Evolutionary conservation across 2,329 filamentous ascomycete genomes (phyloP).

Genomic region (Colletotrichum scovillei): DNA sequence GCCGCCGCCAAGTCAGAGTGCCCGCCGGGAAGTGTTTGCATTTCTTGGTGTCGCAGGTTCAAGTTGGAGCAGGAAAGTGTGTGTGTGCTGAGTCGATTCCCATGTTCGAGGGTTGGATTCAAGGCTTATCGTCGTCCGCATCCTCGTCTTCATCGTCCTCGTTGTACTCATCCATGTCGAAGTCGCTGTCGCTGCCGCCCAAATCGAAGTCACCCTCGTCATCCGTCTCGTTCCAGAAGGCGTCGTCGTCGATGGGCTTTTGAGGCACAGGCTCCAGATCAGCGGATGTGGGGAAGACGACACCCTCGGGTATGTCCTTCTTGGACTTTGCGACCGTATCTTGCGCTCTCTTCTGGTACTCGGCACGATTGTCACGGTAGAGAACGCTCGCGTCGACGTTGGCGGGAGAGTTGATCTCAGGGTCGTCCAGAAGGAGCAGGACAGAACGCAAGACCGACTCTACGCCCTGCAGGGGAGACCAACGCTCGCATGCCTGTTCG

Average conservation of each 20-base stretch:
- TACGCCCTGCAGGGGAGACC: slow-evolving; percentile 93
- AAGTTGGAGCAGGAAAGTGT: not conserved
- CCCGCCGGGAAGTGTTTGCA: not conserved
- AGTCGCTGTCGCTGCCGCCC: slow-evolving; percentile 77
- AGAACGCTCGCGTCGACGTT: slow-evolving; percentile 94
- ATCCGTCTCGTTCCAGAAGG: slow-evolving; percentile 84
- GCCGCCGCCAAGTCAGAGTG: slow-evolving; percentile 1
- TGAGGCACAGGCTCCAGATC: slow-evolving; percentile 71
- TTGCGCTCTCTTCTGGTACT: slow-evolving; percentile 77
- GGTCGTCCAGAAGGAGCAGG: slow-evolving; percentile 90
- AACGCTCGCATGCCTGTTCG: slow-evolving; percentile 89
- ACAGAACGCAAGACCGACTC: slow-evolving; percentile 96
- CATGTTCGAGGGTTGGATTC: not conserved
- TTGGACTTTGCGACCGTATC: slow-evolving; percentile 80
- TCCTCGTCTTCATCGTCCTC: slow-evolving; percentile 69
- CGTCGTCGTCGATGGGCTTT: slow-evolving; percentile 74
- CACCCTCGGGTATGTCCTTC: slow-evolving; percentile 81
- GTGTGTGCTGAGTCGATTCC: not conserved
- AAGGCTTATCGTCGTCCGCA: slow-evolving; percentile 44
- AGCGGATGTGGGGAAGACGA: slow-evolving; percentile 83
- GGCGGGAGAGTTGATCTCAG: slow-evolving; percentile 91
- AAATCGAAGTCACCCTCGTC: slow-evolving; percentile 76
- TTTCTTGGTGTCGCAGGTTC: not conserved
- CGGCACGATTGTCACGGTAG: slow-evolving; percentile 77
- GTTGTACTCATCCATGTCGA: slow-evolving; percentile 69